A percentile compares a stretch with the other conserved stretches of the same genome.
Conservation (phyloP, 148 eudicot species). For the Vaccinium corymbosum region DNA sequence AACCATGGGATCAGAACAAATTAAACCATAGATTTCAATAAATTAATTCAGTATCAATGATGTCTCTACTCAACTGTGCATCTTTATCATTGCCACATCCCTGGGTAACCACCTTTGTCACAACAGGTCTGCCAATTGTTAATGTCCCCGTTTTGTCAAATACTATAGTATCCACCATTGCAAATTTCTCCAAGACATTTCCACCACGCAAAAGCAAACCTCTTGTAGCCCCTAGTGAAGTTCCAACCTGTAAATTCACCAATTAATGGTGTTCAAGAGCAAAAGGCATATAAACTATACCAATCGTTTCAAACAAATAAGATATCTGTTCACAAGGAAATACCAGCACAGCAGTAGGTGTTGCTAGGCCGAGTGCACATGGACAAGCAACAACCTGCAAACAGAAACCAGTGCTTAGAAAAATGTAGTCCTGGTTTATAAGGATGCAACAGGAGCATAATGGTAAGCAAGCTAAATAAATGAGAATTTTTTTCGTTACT, state of each 20-base stretch:
- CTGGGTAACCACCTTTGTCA: constrained; percentile 67
- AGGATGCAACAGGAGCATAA: not conserved
- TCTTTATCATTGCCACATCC: constrained; percentile 26
- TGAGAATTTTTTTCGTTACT: not conserved
- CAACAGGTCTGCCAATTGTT: constrained; percentile 86
- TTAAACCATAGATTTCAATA: not conserved
- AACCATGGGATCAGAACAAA: not conserved
- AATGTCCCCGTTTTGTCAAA: constrained; percentile 97
- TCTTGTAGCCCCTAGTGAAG: constrained; percentile 91
- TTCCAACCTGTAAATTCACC: constrained; percentile 55
- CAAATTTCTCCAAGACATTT: constrained; percentile 77
- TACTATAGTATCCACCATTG: constrained; percentile 70
- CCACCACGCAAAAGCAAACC: constrained; percentile 98
- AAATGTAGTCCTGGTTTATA: not conserved
- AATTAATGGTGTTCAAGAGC: constrained; percentile 3
- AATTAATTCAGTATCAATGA: not conserved
- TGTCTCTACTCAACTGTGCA: constrained; percentile 38
- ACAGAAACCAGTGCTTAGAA: constrained; percentile 1
- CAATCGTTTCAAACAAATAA: not conserved
- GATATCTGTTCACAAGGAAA: constrained; percentile 5
- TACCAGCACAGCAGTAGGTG: constrained; percentile 98
- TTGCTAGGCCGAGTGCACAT: constrained; percentile 97
- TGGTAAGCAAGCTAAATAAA: not conserved
- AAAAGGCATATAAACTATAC: not conserved
- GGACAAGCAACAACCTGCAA: constrained; percentile 91